Evolutionary conservation across 805 yeast species (phyloP), one percentile per base, ranked within the genome.

Genomic region (Candida loeiensis): DNA sequence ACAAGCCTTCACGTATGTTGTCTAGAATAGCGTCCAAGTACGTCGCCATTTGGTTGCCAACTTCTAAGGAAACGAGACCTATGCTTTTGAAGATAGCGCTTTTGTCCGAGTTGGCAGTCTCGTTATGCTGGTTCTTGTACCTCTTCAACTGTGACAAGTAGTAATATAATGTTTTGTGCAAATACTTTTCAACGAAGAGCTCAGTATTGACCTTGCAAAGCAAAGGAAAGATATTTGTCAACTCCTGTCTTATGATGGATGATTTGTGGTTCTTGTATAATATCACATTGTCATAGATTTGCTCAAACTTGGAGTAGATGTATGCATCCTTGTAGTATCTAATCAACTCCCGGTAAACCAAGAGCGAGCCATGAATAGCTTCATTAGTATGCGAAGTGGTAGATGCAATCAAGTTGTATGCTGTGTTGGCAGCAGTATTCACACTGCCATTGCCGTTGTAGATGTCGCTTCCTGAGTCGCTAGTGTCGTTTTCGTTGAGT

Each of bases 21-120:
- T 83, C 89, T 36, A 91, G 63, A n/a, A 91, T 82, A 1, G 90
- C 88, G 56, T 89, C 95, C 32, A 91, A 66, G 53, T 90, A 91
- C 2, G 93, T 85, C 3, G 89, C 84, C 68, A 93, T 85, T 50
- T 83, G 86, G 42, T 87, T 80, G 15, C 87, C 82, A 1, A 90
- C 93, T 51, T 82, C 84, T 19, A 74, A 61, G 0, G 96, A 82
- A 31, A 93, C 82, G 49, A 84, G 81, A 27, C 98, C 99, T 36
- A 91, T 82, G 19, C 96, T 80, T 8, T 76, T 71, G 44, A 90
- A 75, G 2, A 89, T 85, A 11, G 85, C 76, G 6, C 88, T 76
- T 43, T 85, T 76, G 53, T 91, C 98, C 4, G 64, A 52, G 38
- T 64, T 66, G 20, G 67, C 64, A 6, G 56, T 32, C 37, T 67